Evolutionary conservation across 2,329 filamentous ascomycete species (phyloP), one percentile per base, ranked within the genome.

Genomic region (Hypoxylon sp.): DNA sequence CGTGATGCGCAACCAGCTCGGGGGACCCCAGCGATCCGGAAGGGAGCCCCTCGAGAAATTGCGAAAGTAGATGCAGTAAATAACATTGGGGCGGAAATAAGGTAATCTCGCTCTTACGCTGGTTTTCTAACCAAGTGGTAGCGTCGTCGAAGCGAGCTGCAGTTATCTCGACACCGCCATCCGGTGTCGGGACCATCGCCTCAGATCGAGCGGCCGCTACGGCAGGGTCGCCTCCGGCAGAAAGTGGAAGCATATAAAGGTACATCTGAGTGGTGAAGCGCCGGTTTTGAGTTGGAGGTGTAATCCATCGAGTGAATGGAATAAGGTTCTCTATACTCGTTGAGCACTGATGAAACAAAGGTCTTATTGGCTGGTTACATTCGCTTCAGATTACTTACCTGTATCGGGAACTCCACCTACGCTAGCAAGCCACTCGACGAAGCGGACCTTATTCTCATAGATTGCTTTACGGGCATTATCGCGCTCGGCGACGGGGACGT

Each of bases 211-310:
- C 80, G 68, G 48, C 78, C 50, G 67, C 79, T 64, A 73, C 77
- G 6, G 69, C 64, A 1, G 70, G 59, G 51, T 74, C 72, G 13
- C 61, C 22, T 26, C 53, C 53, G 2, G 64, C 62, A 7, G 71
- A 68, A 0, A 89, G 78, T 0, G 93, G 93, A 2, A 97, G 84
- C 77, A 96, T 89, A 78, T 97, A 97, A 10, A 98, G 77, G 78
- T 98, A 99, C 94, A 98, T 98, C 75, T 97, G 94, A 0, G 94
- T 97, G 0, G 91, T 92, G 79, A 96, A 99, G 47, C 95, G 86
- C 71, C 89, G 92, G 0, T 88, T 85, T 1, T 90, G 80, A 64
- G 86, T 87, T 0, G 82, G 78, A 0, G 94, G 94, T 2, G 95
- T 98, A 58, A 98, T 84, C 95, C 95, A 98, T 56, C 92, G 87